Conservation (phyloP, 225 moss, liverwort and hornwort species). For the Antitrichia curtipendula region DNA sequence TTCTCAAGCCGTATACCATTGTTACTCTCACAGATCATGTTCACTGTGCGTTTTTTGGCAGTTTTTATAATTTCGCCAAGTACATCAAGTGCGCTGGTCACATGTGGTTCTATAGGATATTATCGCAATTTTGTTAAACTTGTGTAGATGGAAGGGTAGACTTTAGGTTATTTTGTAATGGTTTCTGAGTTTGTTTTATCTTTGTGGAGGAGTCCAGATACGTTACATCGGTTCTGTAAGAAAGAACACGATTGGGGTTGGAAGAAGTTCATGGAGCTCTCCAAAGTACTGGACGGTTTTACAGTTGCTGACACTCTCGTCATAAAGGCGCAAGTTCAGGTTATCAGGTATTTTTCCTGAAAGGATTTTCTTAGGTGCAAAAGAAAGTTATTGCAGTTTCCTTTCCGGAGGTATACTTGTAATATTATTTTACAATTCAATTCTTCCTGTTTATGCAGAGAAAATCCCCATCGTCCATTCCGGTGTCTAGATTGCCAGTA, state of each 20-base stretch:
- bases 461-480: slow-evolving; percentile 97
- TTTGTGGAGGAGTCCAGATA: slow-evolving; percentile 67
- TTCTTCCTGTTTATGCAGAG: slow-evolving; percentile 39
- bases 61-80: background rate
- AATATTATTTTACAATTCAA: background rate
- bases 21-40: background rate
- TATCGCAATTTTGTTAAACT: background rate
- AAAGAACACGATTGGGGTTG: slow-evolving; percentile 99
- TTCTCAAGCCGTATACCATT: background rate
- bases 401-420: background rate
- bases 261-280: slow-evolving; percentile 99
- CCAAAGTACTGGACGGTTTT: slow-evolving; percentile 96
- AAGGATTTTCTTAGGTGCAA: background rate
- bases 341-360: slow-evolving; percentile 58
- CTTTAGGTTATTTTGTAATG: background rate
- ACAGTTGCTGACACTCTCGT: slow-evolving; percentile 97
- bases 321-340: slow-evolving; percentile 99
- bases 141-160: background rate
- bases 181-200: slow-evolving; percentile 10
- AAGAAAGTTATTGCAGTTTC: background rate
- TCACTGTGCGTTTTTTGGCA: no score
- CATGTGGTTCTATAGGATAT: background rate
- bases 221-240: slow-evolving; percentile 97
- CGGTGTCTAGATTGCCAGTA: slow-evolving; percentile 98
- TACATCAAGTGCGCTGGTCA: background rate